Base-by-base conservation (phyloP, 2,329 filamentous ascomycete species). In the Pseudogymnoascus sp. region DNA sequence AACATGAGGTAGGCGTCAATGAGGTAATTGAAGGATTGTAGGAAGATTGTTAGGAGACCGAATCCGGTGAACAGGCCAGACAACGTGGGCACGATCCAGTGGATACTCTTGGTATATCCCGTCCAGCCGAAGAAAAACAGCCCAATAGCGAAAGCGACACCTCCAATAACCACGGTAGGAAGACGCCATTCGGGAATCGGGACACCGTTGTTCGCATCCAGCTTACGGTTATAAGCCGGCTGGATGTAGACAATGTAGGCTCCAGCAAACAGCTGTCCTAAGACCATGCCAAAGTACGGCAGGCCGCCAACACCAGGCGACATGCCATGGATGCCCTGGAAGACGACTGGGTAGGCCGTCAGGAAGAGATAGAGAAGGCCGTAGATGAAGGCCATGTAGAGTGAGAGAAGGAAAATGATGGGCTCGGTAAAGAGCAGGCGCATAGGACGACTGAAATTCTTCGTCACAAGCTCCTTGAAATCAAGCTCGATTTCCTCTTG, bases 231-330 rank as follows among this genome's bases (percentile, higher is more conserved):
- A 74, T 93, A 93, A 73, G 79, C 78, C 23, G 84, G 84, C 73
- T 90, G 83, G 70, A 82, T 80, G 40, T 83, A 69, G 61, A 89
- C 77, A 66, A 93, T 86, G 56, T 80, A 79, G 7, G 79, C 65
- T 59, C 88, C 89, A 0, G 88, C 89, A 62, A 90, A 75, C 14
- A 93, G 65, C 71, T 91, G 83, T 56, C 91, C 91, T 7, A 80
- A 70, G 61, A 94, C 84, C 87, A 96, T 90, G 62, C 91, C 92
- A 69, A 96, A 90, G 74, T 92, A 96, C 4, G 91, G 86, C 4
- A 96, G 80, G 1, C 91, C 92, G 3, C 86, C 82, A 16, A 90
- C 75, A 63, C 92, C 92, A 1, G 80, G 70, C 35, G 77, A 84
- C 77, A 93, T 88, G 67, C 83, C 81, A 73, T 96, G 88, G 4